phyloP scores from a whole-genome alignment of 805 yeast genomes.

The Candida khao-thaluensis region DNA sequence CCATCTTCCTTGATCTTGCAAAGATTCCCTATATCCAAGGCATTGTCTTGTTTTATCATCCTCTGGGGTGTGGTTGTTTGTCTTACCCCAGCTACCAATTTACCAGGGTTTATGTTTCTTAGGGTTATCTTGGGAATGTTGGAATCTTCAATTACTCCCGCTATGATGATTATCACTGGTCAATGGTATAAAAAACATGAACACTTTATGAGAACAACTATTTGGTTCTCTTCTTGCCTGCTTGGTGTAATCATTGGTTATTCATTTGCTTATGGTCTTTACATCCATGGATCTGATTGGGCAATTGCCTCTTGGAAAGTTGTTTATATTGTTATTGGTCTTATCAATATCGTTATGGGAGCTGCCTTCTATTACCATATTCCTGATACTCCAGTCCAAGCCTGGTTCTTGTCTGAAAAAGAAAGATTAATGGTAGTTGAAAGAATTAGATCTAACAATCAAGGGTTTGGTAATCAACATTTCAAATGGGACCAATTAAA shows the following conservation, averaged over 20 bases:
- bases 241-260: constrained; percentile 39
- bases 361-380: constrained; percentile 44
- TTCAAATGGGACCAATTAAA: constrained; percentile 35
- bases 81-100: constrained; percentile 48
- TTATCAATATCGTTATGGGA: constrained; percentile 52
- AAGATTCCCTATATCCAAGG: constrained; percentile 36
- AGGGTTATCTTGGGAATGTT: constrained; percentile 46
- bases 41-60: constrained; percentile 33
- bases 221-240: constrained; percentile 22
- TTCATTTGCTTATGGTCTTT: constrained; percentile 54
- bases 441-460: constrained; percentile 30
- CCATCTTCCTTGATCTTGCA: constrained; percentile 40
- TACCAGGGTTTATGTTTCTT: constrained; percentile 26
- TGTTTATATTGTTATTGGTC: constrained; percentile 57
- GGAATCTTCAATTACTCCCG: constrained; percentile 23
- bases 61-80: constrained; percentile 58
- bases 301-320: constrained; percentile 56
- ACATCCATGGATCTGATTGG: constrained; percentile 34
- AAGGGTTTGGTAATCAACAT: constrained; percentile 39
- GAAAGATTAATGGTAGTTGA: constrained; percentile 34
- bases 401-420: constrained; percentile 35
- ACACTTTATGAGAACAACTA: neutral
- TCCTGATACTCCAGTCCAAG: constrained; percentile 30
- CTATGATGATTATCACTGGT: constrained; percentile 29
- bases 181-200: constrained; percentile 28